Base-by-base conservation (phyloP, 495 filamentous ascomycete species). In the Letharia columbiana region DNA sequence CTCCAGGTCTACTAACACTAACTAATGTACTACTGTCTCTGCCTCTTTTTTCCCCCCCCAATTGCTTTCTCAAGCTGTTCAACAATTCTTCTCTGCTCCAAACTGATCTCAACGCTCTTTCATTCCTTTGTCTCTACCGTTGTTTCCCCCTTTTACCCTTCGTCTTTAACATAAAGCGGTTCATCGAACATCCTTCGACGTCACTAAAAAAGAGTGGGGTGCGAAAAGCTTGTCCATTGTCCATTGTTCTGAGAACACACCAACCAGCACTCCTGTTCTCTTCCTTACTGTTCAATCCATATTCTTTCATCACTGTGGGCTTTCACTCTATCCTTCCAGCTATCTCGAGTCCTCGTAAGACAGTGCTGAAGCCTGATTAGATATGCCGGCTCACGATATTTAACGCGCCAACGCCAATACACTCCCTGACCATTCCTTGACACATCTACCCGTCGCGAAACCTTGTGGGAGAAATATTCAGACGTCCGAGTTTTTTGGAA, bases 231-330 rank as follows among this genome's bases (percentile, higher is more conserved):
- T 57, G 54, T 56, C 31, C 52, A 56, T 56, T 56, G 52, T 65
- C n/a, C 44, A 56, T 56, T 56, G 52, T 65, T 13, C 45, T 44
- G 42, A 45, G 37, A 65, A 10, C 63, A 47, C 63, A 65, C 31
- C 42, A 59, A 61, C 39, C 8, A 35, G 7, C 42, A 35, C 42
- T 31, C 41, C 54, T 59, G 33, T 50, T 37, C 41, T 59, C 52
- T 28, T 15, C 18, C 13, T 17, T n/a, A 17, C 23, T 20, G 33
- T n/a, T 65, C 63, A 65, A 60, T 47, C 54, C 28, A 37, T 23
- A 31, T 49, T 28, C 63, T 60, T 45, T 42, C 17, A 12, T 40
- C 44, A 60, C 20, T 65, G 63, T 65, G 42, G 31, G 42, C 28
- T 37, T 28, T 7, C 45, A 39, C 28, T 18, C 63, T 40, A 12